Evolutionary conservation across 495 filamentous ascomycete species (phyloP).

Genomic region (Hyaloscypha variabilis): DNA sequence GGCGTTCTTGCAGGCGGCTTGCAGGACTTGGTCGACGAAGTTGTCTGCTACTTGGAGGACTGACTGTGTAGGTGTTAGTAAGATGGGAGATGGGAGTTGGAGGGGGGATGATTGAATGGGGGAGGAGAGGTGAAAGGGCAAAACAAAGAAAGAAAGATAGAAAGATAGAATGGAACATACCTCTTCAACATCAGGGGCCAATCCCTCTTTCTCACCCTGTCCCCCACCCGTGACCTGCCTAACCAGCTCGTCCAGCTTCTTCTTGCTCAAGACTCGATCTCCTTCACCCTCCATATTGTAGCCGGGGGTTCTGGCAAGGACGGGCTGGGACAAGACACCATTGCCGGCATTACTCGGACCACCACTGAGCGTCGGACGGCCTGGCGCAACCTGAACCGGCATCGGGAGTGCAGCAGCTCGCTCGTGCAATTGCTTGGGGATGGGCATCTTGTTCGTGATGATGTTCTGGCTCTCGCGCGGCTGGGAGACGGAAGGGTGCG

Average conservation of each 20-base stretch:
- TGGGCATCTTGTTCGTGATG: constrained; percentile 62
- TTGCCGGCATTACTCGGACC: constrained; percentile 72
- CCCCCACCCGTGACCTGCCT: constrained; percentile 87
- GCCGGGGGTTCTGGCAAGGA: constrained; percentile 74
- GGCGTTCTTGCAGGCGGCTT: constrained; percentile 83
- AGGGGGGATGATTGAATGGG: neutral
- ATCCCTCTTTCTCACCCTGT: constrained; percentile 65
- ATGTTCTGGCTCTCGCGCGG: constrained; percentile 45
- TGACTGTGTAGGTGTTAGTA: constrained; percentile 53
- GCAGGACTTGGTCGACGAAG: constrained; percentile 90
- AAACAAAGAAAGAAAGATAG: too few relatives aligned
- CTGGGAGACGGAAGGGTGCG: constrained; percentile 56
- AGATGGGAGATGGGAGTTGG: neutral
- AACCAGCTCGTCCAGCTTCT: constrained; percentile 94
- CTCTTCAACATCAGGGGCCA: constrained; percentile 94
- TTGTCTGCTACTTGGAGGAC: constrained; percentile 89
- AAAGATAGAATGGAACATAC: constrained; percentile 48
- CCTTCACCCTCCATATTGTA: constrained; percentile 88
- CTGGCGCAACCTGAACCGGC: constrained; percentile 67
- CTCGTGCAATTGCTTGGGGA: constrained; percentile 75
- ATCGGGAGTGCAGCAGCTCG: constrained; percentile 62
- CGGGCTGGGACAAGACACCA: constrained; percentile 85
- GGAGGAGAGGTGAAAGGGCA: neutral
- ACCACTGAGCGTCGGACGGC: constrained; percentile 77
- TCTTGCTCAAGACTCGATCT: constrained; percentile 88